Percentiles rank a stretch among this genome's conserved stretches.
These are phyloP conservation scores for Astragalus glycyphyllos DNA, from an alignment of 306 rosid genomes.

Conservation along the genomic window DNA sequence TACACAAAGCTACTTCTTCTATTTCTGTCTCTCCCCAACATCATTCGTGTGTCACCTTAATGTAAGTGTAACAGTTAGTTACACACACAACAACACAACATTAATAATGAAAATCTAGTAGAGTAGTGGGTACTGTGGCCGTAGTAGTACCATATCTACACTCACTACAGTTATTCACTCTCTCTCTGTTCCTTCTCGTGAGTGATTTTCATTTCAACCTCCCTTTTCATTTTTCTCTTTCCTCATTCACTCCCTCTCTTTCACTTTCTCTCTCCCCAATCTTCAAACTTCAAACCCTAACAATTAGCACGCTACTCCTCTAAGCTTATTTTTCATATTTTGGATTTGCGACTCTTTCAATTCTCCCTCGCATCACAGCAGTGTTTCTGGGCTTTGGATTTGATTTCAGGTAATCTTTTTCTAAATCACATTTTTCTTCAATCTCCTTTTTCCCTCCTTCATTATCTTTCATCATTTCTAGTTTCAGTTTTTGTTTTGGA, in stretches of 20 bases:
- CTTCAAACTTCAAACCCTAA: conserved; percentile 51
- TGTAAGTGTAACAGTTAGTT: conserved; percentile 27
- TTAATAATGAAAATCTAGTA: not conserved
- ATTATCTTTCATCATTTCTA: not conserved
- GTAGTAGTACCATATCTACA: not conserved
- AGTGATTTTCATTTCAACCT: conserved; percentile 52
- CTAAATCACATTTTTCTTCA: not conserved
- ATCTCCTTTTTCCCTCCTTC: not conserved
- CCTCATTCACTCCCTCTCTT: conserved; percentile 49
- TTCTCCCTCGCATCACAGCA: conserved; percentile 2
- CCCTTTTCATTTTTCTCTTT: conserved; percentile 46
- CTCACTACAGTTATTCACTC: conserved; percentile 24
- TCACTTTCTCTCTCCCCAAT: conserved; percentile 22
- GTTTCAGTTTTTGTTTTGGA: not conserved
- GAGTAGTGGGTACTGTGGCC: not conserved
- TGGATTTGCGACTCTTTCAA: conserved; percentile 5
- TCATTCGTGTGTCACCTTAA: conserved; percentile 32
- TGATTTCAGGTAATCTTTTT: conserved; percentile 44
- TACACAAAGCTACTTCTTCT: not conserved
- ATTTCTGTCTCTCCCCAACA: not conserved
- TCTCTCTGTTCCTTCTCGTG: conserved; percentile 57
- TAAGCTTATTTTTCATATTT: conserved; percentile 1
- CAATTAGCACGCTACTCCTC: conserved; percentile 30
- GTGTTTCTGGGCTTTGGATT: conserved; percentile 1
- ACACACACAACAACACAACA: not conserved